Conservation (phyloP, 805 yeast genomes). For the Zygotorulaspora chibaensis region DNA sequence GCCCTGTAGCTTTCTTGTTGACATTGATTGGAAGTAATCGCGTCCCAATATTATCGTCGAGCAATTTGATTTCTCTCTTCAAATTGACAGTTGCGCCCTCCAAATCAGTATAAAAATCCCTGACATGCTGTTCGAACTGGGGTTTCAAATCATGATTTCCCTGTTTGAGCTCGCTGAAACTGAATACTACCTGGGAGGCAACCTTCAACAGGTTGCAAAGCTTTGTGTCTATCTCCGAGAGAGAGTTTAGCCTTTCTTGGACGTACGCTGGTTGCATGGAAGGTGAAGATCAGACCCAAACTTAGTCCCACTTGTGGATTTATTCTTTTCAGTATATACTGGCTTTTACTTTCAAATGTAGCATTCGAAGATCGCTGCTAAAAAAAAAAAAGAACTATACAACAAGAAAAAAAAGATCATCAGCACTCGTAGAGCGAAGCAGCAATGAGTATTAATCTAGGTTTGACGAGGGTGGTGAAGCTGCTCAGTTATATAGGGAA, state of each 20-base stretch:
- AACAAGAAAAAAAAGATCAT: too few relatives aligned
- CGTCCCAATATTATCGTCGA: constrained; percentile 32
- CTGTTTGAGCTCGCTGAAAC: constrained; percentile 30
- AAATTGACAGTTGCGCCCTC: constrained; percentile 23
- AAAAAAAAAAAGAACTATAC: too few relatives aligned
- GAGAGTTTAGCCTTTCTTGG: constrained; percentile 27
- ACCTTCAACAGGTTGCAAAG: constrained; percentile 27
- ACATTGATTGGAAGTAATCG: constrained; percentile 31
- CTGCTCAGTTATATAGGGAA: constrained; percentile 53
- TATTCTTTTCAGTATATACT: too few relatives aligned
- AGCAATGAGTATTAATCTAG: constrained; percentile 56
- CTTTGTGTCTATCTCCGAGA: constrained; percentile 27
- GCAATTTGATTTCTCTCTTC: constrained; percentile 26
- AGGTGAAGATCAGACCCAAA: not conserved
- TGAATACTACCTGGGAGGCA: constrained; percentile 31
- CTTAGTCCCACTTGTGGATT: too few relatives aligned
- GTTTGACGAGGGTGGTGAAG: constrained; percentile 46
- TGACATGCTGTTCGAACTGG: constrained; percentile 28
- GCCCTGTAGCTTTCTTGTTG: constrained; percentile 32
- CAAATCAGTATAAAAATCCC: constrained; percentile 24
- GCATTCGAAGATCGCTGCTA: too few relatives aligned
- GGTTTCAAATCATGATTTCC: constrained; percentile 30
- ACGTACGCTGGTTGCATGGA: constrained; percentile 31
- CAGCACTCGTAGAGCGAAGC: too few relatives aligned
- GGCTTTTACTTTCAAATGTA: too few relatives aligned